Evolutionary conservation across 2,329 filamentous ascomycete species (phyloP), one percentile per base, ranked within the genome.

Genomic region (Apiospora kogelbergensis): DNA sequence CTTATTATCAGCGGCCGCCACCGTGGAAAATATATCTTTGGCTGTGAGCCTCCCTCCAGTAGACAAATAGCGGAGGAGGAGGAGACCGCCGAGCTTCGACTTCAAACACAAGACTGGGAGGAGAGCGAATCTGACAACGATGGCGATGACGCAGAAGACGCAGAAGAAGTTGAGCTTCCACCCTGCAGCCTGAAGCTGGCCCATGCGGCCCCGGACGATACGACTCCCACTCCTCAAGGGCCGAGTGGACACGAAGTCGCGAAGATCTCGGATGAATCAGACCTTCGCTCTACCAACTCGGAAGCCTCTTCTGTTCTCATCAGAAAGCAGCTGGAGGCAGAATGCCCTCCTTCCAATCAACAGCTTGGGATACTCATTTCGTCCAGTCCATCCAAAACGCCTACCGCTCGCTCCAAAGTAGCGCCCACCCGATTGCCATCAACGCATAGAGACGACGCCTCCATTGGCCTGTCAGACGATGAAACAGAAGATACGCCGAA

Each of bases 301-400:
- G 71, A 74, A 24, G 65, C 69, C 2, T 72, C 73, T n/a, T 74
- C 74, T 30, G 63, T 70, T 6, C 71, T 74, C 33, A 75, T 75
- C 60, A 42, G 68, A 24, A 67, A 42, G 41, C 74, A 76, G 63
- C 37, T 74, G 1, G 70, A 71, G 7, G 57, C 67, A 11, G 70
- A 72, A 26, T 53, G 67, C 13, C 72, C 74, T 15, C 73, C 71
- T 6, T 74, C 72, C 1, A 73, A 74, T 17, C 74, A 76, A 46
- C 73, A 75, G 48, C 48, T 75, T 5, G 73, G 69, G 64, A 67
- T 71, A 7, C 26, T 73, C 15, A 70, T 74, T 66, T 73, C 72
- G 60, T 76, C 73, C 11, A 76, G 74, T 64, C 71, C 73, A 26
- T 67, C 66, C 13, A 72, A 44, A 26, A 65, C 40, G 10, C 53